phyloP scores from a whole-genome alignment of 768 basidiomycete species.

The Agaricus subrufescens region DNA sequence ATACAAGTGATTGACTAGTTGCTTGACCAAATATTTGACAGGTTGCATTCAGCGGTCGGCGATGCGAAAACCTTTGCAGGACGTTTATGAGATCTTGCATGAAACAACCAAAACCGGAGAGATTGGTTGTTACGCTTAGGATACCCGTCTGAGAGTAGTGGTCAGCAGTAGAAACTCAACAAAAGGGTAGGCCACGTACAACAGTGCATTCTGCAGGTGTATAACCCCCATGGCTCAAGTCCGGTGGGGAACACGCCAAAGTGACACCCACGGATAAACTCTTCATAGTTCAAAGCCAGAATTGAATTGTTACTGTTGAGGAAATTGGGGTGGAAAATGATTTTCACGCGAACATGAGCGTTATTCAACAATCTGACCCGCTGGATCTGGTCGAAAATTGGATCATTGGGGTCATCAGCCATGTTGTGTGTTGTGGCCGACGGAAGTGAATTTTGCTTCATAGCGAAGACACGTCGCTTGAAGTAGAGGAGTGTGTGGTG shows the following conservation, averaged over 20 bases:
- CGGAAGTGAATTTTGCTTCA: constrained; percentile 90
- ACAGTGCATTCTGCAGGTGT: constrained; percentile 99
- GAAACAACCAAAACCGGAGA: constrained; percentile 97
- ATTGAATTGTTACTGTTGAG: constrained; percentile 98
- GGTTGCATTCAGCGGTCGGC: constrained; percentile 88
- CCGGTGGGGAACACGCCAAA: constrained; percentile 98
- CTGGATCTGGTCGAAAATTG: constrained; percentile 92
- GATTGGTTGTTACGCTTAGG: constrained; percentile 93
- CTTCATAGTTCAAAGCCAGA: constrained; percentile 95
- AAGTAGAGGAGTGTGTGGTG: constrained; percentile 94
- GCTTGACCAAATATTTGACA: constrained; percentile 87
- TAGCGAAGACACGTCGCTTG: constrained; percentile 94
- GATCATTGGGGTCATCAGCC: constrained; percentile 89
- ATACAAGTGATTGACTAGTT: constrained; percentile 74
- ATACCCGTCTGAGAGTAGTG: constrained; percentile 85
- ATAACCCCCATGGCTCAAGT: constrained; percentile 92
- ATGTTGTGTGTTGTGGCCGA: constrained; percentile 99
- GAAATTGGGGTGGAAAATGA: constrained; percentile 98
- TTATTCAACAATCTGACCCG: constrained; percentile 92
- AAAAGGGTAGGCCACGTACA: constrained; percentile 51
- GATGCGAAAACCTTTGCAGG: constrained; percentile 94
- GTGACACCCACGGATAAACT: constrained; percentile 98
- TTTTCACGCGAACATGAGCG: constrained; percentile 85
- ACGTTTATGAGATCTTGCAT: constrained; percentile 95
- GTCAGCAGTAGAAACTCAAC: no score